These are phyloP conservation scores for Mortierella polycephala DNA, from an alignment of 371 early-diverging fungal genomes.

Conservation along the genomic window DNA sequence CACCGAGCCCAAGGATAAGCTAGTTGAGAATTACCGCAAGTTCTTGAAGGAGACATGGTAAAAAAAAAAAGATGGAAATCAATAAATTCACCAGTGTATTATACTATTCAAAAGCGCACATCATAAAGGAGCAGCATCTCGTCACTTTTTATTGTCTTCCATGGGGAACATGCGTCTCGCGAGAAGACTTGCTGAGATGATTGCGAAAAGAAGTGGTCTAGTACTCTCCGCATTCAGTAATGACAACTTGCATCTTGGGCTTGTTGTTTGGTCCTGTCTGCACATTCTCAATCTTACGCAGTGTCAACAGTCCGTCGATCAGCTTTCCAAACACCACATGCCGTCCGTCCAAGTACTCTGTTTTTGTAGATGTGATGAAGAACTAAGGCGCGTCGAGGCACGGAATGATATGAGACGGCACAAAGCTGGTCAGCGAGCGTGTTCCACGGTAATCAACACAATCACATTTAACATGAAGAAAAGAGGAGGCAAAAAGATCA, in stretches of 20 bases:
- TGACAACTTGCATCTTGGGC: constrained; percentile 89
- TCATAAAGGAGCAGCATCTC: background rate
- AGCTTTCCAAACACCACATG: constrained; percentile 93
- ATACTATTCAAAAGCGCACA: no score
- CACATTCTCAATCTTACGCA: constrained; percentile 93
- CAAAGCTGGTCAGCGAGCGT: background rate
- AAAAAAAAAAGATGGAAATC: background rate
- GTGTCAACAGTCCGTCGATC: constrained; percentile 87
- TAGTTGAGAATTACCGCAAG: constrained; percentile 29
- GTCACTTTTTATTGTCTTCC: background rate
- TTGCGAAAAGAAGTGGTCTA: constrained; percentile 7
- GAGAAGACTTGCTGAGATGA: background rate
- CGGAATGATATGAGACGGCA: background rate
- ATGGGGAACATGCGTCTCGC: no score
- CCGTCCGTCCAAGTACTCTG: constrained; percentile 92
- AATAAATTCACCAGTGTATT: background rate
- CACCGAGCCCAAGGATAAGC: constrained; percentile 19
- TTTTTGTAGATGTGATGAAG: constrained; percentile 93
- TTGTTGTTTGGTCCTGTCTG: constrained; percentile 90
- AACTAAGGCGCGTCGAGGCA: constrained; percentile 66
- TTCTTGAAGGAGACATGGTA: constrained; percentile 29
- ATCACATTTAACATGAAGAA: no score
- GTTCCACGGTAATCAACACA: no score
- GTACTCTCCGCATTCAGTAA: constrained; percentile 72
- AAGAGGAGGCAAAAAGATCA: no score